phyloP scores from a whole-genome alignment of 306 rosid species.

The Lathyrus aphaca region DNA sequence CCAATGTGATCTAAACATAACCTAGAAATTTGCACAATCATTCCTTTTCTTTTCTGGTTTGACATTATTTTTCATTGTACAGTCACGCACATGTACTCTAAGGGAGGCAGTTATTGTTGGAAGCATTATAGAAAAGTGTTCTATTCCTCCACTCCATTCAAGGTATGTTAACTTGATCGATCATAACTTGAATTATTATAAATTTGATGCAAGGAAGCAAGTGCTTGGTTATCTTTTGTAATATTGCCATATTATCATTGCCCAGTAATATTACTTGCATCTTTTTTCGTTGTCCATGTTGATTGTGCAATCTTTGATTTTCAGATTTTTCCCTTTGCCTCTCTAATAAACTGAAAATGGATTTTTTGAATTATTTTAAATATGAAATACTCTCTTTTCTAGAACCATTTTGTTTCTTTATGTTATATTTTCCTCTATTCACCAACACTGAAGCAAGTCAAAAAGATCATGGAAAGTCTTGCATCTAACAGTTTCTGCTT shows the following conservation, averaged over 20 bases:
- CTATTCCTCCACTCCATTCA: conserved; percentile 94
- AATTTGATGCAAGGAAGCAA: conserved; percentile 1
- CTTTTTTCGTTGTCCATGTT: conserved; percentile 13
- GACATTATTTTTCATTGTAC: conserved; percentile 45
- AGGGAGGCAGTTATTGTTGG: conserved; percentile 97
- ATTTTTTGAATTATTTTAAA: conserved; percentile 22
- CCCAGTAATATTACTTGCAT: background rate
- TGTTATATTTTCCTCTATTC: background rate
- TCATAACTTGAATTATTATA: conserved; percentile 17
- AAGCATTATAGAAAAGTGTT: conserved; percentile 78
- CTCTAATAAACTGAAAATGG: conserved; percentile 3
- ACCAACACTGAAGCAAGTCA: conserved; percentile 3
- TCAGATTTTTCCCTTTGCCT: background rate
- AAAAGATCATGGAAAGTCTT: conserved; percentile 1
- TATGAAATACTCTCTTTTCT: background rate
- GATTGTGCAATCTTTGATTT: conserved; percentile 23
- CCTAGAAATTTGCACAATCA: background rate
- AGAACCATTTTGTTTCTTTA: background rate
- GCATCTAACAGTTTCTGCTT: too few species aligned
- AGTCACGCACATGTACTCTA: conserved; percentile 81
- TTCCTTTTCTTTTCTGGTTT: conserved; percentile 13
- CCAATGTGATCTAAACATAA: background rate
- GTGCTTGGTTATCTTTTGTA: conserved; percentile 4
- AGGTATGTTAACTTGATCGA: conserved; percentile 54
- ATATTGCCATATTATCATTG: conserved; percentile 15